Conservation (phyloP, 805 yeast species). For the Debaryomyces castellii region DNA sequence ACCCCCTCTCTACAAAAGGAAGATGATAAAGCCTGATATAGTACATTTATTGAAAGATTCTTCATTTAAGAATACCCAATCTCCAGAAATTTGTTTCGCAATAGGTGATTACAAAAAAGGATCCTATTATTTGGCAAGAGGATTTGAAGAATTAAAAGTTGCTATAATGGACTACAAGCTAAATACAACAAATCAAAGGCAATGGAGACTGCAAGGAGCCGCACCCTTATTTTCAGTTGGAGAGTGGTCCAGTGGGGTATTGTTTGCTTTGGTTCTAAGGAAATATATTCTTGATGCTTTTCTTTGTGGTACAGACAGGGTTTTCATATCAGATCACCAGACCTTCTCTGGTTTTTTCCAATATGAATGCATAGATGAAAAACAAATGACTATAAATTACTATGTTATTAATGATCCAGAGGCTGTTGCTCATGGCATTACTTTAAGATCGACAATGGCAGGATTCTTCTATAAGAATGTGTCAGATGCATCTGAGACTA, state of each 20-base stretch:
- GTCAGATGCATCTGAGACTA: slow-evolving; percentile 1
- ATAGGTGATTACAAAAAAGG: slow-evolving; percentile 4
- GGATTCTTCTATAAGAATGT: slow-evolving; percentile 4
- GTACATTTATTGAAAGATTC: background rate
- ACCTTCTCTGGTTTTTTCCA: slow-evolving; percentile 6
- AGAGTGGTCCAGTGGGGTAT: background rate
- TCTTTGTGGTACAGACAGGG: slow-evolving; percentile 3
- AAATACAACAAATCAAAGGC: background rate
- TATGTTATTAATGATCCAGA: slow-evolving; percentile 6
- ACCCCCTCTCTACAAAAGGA: background rate
- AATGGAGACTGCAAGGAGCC: background rate
- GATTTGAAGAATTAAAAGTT: background rate
- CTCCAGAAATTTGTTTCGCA: slow-evolving; percentile 1
- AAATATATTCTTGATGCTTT: slow-evolving; percentile 3
- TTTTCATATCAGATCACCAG: slow-evolving; percentile 3
- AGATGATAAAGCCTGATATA: background rate
- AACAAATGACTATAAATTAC: slow-evolving; percentile 4
- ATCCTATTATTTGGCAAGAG: background rate
- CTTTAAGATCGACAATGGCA: slow-evolving; percentile 5
- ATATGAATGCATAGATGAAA: slow-evolving; percentile 1
- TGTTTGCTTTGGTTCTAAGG: slow-evolving; percentile 4
- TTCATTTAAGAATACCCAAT: background rate
- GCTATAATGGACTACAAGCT: background rate
- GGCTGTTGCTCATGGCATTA: slow-evolving; percentile 6
- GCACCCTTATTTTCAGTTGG: background rate